Evolutionary conservation across 495 filamentous ascomycete species (phyloP).

Genomic region (Daldinia caldariorum): DNA sequence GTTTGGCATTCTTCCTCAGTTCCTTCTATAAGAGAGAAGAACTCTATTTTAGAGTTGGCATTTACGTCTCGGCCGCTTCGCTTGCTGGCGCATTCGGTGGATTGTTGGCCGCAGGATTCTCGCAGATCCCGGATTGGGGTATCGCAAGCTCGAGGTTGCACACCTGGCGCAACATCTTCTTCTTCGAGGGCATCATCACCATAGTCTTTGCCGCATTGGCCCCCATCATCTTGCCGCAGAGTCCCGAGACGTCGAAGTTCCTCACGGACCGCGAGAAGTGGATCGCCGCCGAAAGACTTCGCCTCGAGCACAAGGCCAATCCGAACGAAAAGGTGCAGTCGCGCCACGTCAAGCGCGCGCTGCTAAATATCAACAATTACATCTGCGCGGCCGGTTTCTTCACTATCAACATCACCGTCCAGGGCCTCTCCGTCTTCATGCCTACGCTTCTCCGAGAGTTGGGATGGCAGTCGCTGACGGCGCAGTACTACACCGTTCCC

Average conservation of each 20-base stretch:
- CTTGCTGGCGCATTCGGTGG: conserved; percentile 67
- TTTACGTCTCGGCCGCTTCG: conserved; percentile 65
- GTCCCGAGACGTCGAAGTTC: conserved; percentile 60
- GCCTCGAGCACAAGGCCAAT: conserved; percentile 51
- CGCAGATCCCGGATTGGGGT: conserved; percentile 60
- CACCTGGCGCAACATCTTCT: conserved; percentile 74
- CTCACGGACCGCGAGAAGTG: conserved; percentile 61
- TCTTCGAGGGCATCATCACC: conserved; percentile 70
- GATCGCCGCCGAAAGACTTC: conserved; percentile 55
- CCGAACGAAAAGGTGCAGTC: conserved; percentile 51
- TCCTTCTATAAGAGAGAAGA: conserved; percentile 68
- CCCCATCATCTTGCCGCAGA: conserved; percentile 66
- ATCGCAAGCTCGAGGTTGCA: conserved; percentile 56
- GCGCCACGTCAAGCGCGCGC: conserved; percentile 52
- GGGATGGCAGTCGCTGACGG: conserved; percentile 56
- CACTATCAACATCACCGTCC: conserved; percentile 63
- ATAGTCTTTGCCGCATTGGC: conserved; percentile 60
- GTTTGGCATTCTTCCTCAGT: conserved; percentile 65
- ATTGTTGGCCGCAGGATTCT: conserved; percentile 62
- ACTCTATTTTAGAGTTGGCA: conserved; percentile 65
- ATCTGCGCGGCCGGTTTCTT: conserved; percentile 60
- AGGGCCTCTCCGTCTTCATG: conserved; percentile 62
- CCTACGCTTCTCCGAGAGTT: conserved; percentile 61
- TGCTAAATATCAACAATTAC: conserved; percentile 58
- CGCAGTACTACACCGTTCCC: conserved; percentile 63